phyloP scores from a whole-genome alignment of 768 basidiomycete species.

The Termitomyces eurrhizus region DNA sequence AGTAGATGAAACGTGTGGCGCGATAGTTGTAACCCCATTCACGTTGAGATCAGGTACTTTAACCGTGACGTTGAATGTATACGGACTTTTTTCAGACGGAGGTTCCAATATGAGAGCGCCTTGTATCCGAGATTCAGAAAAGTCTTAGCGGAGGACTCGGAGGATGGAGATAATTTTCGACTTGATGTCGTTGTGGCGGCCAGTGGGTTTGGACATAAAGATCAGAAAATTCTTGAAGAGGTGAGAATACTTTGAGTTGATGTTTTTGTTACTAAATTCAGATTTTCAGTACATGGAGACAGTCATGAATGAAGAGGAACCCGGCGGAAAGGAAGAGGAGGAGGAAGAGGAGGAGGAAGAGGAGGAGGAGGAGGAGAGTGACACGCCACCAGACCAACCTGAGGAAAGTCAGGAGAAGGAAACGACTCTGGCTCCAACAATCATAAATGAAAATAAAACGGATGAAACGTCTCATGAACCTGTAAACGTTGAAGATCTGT shows the following conservation, averaged over 20 bases:
- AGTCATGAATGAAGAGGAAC: conserved; percentile 33
- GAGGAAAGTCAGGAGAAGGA: background rate
- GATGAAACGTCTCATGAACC: background rate
- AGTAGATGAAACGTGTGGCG: conserved; percentile 20
- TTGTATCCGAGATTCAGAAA: conserved; percentile 85
- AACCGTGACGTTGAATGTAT: conserved; percentile 98
- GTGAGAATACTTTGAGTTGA: conserved; percentile 40
- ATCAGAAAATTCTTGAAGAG: conserved; percentile 80
- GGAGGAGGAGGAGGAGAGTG: conserved; percentile 30
- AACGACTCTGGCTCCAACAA: too few species aligned
- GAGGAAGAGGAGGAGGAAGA: conserved; percentile 35
- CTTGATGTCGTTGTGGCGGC: conserved; percentile 92
- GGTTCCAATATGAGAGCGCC: conserved; percentile 90
- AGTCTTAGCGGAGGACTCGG: conserved; percentile 39
- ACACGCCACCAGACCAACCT: background rate
- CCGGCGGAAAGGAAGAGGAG: conserved; percentile 22
- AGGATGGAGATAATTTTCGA: conserved; percentile 52
- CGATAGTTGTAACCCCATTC: conserved; percentile 7
- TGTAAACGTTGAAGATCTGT: conserved; percentile 17
- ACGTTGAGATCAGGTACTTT: conserved; percentile 75
- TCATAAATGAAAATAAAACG: background rate
- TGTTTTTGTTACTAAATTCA: conserved; percentile 14
- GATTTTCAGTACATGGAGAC: conserved; percentile 63
- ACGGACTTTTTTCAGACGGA: conserved; percentile 82
- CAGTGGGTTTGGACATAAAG: conserved; percentile 85